Conservation (phyloP, 1,284 basidiomycete genomes). For the Sanghuangporus weigelae region DNA sequence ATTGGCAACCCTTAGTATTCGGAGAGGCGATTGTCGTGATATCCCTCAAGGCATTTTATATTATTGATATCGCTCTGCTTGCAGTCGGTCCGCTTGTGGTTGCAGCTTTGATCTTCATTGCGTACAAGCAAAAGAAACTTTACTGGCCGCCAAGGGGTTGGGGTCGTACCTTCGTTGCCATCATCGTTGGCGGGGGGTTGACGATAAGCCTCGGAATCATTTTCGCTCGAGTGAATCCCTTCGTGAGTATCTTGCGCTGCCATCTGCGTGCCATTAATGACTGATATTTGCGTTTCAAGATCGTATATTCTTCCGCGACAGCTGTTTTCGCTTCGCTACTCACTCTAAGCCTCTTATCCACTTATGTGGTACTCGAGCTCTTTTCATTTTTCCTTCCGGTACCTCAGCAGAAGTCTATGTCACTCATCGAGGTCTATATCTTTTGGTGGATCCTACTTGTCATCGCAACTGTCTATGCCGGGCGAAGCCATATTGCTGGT, state of each 20-base stretch:
- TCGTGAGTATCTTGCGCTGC: slow-evolving; percentile 40
- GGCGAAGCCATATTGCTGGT: slow-evolving; percentile 25
- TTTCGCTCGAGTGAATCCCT: slow-evolving; percentile 54
- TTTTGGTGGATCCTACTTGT: slow-evolving; percentile 34
- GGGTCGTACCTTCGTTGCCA: slow-evolving; percentile 54
- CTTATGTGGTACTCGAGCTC: slow-evolving; percentile 36
- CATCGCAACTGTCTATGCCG: slow-evolving; percentile 26
- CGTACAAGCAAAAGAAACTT: slow-evolving; percentile 22
- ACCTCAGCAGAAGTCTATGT: slow-evolving; percentile 27
- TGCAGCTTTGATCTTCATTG: slow-evolving; percentile 35
- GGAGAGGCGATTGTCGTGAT: slow-evolving; percentile 50
- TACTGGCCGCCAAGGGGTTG: slow-evolving; percentile 34
- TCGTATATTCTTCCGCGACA: slow-evolving; percentile 53
- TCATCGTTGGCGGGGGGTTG: slow-evolving; percentile 39
- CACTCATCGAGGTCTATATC: slow-evolving; percentile 27
- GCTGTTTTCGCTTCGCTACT: slow-evolving; percentile 45
- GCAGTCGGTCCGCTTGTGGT: slow-evolving; percentile 54
- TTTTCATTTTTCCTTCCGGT: slow-evolving; percentile 27
- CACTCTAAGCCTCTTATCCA: slow-evolving; percentile 45
- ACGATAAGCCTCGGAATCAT: slow-evolving; percentile 45
- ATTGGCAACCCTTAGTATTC: slow-evolving; percentile 44
- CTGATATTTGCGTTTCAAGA: slow-evolving; percentile 32
- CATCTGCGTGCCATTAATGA: not conserved
- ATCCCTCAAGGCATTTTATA: slow-evolving; percentile 43
- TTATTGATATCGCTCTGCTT: slow-evolving; percentile 55